Evolutionary conservation across 2,329 filamentous ascomycete species (phyloP).

Genomic region (Hymenoscyphus infarciens): DNA sequence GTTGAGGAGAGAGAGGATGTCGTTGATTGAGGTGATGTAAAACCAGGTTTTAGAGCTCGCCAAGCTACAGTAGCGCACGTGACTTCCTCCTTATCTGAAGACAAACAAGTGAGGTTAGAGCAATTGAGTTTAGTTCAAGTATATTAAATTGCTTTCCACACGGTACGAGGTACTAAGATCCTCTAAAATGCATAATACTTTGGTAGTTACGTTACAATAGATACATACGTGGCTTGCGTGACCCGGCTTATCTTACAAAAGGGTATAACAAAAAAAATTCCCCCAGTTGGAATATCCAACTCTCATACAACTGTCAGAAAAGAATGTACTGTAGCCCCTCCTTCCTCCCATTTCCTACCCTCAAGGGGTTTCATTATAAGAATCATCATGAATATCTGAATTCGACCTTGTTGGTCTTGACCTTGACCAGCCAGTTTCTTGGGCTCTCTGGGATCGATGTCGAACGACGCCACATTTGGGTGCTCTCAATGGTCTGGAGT

Average conservation of each 20-base stretch:
- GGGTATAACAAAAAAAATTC: slow-evolving; percentile 1
- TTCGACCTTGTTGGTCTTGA: slow-evolving; percentile 19
- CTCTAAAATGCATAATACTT: slow-evolving; percentile 3
- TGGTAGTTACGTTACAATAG: slow-evolving; percentile 10
- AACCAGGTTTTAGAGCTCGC: not conserved
- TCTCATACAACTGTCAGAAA: not conserved
- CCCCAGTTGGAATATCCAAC: not conserved
- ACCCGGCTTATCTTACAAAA: not conserved
- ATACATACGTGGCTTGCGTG: slow-evolving; percentile 7
- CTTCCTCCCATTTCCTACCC: not conserved
- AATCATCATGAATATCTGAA: slow-evolving; percentile 24
- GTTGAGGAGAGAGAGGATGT: not conserved
- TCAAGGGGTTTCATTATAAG: not conserved
- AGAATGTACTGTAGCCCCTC: not conserved
- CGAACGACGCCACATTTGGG: slow-evolving; percentile 23
- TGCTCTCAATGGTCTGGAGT: slow-evolving; percentile 20
- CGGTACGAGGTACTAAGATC: not conserved
- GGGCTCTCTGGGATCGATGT: slow-evolving; percentile 18
- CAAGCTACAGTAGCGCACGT: not conserved
- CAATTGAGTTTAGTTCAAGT: not conserved
- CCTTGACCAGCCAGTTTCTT: slow-evolving; percentile 26
- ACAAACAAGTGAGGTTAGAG: not conserved
- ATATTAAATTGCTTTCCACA: not conserved
- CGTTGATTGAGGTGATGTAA: too few species aligned
- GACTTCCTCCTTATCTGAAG: not conserved